Evolutionary conservation across 148 eudicot species (phyloP).

Genomic region (Diospyros kaki): DNA sequence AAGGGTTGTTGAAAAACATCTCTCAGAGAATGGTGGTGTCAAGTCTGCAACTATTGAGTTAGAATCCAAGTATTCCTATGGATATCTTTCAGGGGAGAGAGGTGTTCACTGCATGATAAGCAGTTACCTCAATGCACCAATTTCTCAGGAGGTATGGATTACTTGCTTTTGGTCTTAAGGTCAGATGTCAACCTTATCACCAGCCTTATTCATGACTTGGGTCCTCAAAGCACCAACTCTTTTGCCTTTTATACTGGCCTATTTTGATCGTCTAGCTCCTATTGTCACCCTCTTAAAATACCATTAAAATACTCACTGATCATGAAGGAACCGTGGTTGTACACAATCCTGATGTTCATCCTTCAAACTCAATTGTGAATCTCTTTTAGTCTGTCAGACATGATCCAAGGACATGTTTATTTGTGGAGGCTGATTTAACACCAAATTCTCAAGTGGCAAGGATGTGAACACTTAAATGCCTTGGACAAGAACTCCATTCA

Average conservation of each 20-base stretch:
- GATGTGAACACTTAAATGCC: neutral
- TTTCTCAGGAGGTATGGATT: conserved; percentile 35
- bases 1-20: conserved; percentile 60
- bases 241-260: neutral
- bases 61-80: conserved; percentile 75
- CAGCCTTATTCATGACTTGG: neutral
- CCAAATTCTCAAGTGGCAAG: neutral
- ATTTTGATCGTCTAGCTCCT: neutral
- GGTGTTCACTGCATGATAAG: conserved; percentile 67
- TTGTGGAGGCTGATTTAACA: neutral
- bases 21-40: conserved; percentile 48
- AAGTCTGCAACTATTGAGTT: conserved; percentile 68
- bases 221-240: neutral
- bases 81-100: conserved; percentile 74
- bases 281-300: neutral
- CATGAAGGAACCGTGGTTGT: neutral
- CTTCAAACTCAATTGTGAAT: too few species aligned
- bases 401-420: neutral
- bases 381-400: neutral
- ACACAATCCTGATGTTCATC: too few species aligned
- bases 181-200: neutral
- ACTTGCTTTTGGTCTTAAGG: conserved; percentile 1
- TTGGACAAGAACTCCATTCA: neutral
- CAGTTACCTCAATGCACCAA: conserved; percentile 24
- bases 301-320: neutral